Base-by-base conservation (phyloP, 257 asterid genomes). In the Scutellaria minor region DNA sequence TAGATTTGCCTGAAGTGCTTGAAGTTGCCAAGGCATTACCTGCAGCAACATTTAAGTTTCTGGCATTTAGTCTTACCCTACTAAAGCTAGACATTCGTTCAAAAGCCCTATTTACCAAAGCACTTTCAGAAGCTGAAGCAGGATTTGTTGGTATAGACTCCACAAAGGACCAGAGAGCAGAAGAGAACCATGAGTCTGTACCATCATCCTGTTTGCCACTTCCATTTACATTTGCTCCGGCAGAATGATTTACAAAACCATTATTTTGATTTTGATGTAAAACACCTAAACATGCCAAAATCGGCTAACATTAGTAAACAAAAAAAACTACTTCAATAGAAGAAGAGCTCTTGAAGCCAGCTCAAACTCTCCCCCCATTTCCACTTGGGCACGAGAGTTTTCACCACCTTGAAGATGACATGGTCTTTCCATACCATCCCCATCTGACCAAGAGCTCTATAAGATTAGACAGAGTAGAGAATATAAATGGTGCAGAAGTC, bases 121-220 rank as follows among this genome's bases (percentile, higher is more conserved):
- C 92, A 71, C 53, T 87, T 76, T 95, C 99, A 62, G 99, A 83
- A 81, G 99, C 99, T 52, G 97, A 90, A 76, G 99, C 99, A 74
- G 96, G 98, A 79, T 88, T 83, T 5, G 99, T 85, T 13, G 99
- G 99, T 90, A 95, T 95, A 68, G 98, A 88, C 84, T 92, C 99
- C 90, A 95, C 96, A 80, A 89, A 95, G 15, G 95, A 72, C 98
- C 98, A 92, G 20, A 90, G 75, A 64, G 85, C 80, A 64, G 97
- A 80, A 13, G 99, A 90, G 64, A 92, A 61, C 96, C 96, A 83
- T 55, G 99, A 92, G 83, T 81, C 84, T 67, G 84, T 77, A 82
- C 83, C 90, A 83, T 83, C 89, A 73, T 82, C 85, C 79, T 76
- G 81, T 76, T 76, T 75, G 61, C 71, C 52, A 61, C 77, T 81